Conservation (phyloP, 1,284 basidiomycete species). For the Apiotrichum gamsii region DNA sequence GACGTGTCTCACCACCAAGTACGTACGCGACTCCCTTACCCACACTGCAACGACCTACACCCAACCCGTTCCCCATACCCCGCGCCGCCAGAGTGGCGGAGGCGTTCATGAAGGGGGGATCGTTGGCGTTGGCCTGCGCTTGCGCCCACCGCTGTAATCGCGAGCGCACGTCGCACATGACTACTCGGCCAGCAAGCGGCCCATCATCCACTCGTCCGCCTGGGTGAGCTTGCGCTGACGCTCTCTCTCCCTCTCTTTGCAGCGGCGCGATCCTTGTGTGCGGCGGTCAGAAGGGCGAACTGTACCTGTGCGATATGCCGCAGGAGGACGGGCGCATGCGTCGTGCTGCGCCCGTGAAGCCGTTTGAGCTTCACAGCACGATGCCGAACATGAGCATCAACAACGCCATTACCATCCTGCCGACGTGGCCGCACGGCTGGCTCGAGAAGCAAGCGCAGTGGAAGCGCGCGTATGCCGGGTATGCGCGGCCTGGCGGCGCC, state of each 20-base stretch:
- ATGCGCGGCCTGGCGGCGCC: background rate
- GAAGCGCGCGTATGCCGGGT: slow-evolving; percentile 5
- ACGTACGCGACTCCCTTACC: too few relatives aligned
- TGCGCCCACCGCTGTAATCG: too few relatives aligned
- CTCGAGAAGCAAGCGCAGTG: slow-evolving; percentile 11
- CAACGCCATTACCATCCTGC: slow-evolving; percentile 45
- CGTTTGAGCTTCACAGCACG: slow-evolving; percentile 27
- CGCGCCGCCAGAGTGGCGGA: too few relatives aligned
- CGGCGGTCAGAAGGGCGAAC: slow-evolving; percentile 46
- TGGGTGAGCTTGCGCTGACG: background rate
- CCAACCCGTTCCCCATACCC: too few relatives aligned
- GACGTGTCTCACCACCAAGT: slow-evolving; percentile 43
- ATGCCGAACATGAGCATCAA: slow-evolving; percentile 42
- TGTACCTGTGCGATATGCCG: slow-evolving; percentile 37
- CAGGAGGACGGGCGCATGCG: background rate
- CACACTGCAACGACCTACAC: too few relatives aligned
- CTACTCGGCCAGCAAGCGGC: too few relatives aligned
- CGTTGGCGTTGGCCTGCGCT: too few relatives aligned
- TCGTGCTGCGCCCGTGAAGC: slow-evolving; percentile 17
- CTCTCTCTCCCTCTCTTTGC: slow-evolving; percentile 5
- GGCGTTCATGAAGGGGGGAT: too few relatives aligned
- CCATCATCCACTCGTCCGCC: too few relatives aligned
- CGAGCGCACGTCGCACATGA: too few relatives aligned
- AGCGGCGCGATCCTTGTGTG: slow-evolving; percentile 38
- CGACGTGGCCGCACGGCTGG: slow-evolving; percentile 36